Base-by-base conservation (phyloP, 225 moss, liverwort and hornwort genomes). In the Asterella californica region DNA sequence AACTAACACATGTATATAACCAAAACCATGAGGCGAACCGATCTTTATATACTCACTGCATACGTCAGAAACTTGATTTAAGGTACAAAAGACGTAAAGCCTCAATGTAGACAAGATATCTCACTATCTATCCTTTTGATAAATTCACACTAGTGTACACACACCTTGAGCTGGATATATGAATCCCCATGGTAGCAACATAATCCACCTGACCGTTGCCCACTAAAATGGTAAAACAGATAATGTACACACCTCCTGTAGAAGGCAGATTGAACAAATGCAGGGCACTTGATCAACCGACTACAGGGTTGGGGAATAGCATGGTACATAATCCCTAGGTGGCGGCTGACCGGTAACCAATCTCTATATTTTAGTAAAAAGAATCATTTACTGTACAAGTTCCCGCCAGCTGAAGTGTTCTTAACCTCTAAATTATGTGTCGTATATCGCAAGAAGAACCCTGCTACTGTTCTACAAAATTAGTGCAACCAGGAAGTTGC, bases 381-480 rank as follows among this genome's bases (percentile, higher is more conserved):
- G 34, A 72, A 38, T 38, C 12, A 19, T 32, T 52, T 76, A 60
- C 38, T 77, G 45, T 77, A 77, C 77, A 77, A 30, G 77, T 64
- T 77, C 46, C 64, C 64, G 63, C 29, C 45, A 47, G 17, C 63
- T 64, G 46, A 64, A 46, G 42, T 63, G 76, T 7, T 34, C 48
- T 53, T 64, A 27, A 49, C 9, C 53, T 72, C 15, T 37, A 10
- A 24, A 42, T n/a, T n/a, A 74, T 34, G 36, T 6, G 18, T 67
- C 30, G 50, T 57, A 38, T 55, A 66, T 64, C 42, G 37, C 27
- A 75, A 78, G 70, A 62, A 79, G 63, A 38, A 25, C 49, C 36
- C 76, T 29, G 67, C 78, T 81, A 60, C 4, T 67, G 15, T 67
- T n/a, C 65, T 72, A 67, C 78, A 81, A 84, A 85, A 79, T 53